Conservation (phyloP, 1,284 basidiomycete genomes). For the Tilletia walkeri region DNA sequence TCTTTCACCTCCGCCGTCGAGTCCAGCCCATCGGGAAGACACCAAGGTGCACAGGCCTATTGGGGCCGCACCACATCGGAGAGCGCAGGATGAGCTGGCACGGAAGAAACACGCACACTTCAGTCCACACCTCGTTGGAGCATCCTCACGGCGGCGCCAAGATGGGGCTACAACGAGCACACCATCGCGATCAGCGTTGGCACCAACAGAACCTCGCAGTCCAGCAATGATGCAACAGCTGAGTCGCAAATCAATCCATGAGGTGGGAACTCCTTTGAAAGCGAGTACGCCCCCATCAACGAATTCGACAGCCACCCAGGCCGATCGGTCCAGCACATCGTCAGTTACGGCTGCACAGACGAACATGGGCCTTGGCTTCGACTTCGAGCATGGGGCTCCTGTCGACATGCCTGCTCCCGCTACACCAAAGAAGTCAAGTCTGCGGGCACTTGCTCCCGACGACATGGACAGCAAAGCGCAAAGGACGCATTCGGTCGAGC, state of each 20-base stretch:
- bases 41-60: not conserved
- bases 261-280: too few relatives aligned
- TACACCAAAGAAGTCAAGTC: not conserved
- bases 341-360: not conserved
- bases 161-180: too few relatives aligned
- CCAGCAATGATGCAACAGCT: too few relatives aligned
- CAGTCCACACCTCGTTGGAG: too few relatives aligned
- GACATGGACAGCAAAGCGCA: not conserved
- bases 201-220: too few relatives aligned
- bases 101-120: not conserved
- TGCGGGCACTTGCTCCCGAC: not conserved
- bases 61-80: not conserved
- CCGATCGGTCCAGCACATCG: not conserved
- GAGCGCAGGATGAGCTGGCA: not conserved
- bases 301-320: not conserved
- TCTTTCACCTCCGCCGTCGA: conserved; percentile 8
- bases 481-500: not conserved
- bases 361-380: not conserved
- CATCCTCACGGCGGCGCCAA: too few relatives aligned
- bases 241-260: too few relatives aligned
- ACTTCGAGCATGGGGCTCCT: not conserved
- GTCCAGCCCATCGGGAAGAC: not conserved
- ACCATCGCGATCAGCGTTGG: too few relatives aligned
- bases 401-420: not conserved
- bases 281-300: too few relatives aligned